A percentile compares a stretch with the other conserved stretches of the same genome.
Evolutionary conservation across 2,329 filamentous ascomycete species (phyloP).

Genomic region (Neofusicoccum cordaticola): DNA sequence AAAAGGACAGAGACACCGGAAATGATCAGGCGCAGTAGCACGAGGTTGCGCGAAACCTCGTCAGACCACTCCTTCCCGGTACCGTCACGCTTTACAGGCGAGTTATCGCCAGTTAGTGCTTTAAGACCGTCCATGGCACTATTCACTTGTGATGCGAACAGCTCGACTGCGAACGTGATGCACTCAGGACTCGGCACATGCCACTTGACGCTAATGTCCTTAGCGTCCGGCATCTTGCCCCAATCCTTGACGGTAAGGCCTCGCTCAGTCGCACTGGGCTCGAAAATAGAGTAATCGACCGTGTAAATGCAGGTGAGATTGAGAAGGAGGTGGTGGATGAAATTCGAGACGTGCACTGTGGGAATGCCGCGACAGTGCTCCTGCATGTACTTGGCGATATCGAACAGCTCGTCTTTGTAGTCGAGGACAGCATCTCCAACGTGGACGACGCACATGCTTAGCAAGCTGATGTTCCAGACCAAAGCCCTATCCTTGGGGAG

Average conservation of each 20-base stretch:
- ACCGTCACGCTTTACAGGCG: conserved; percentile 82
- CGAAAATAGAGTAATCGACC: conserved; percentile 82
- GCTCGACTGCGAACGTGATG: conserved; percentile 80
- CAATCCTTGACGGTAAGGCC: conserved; percentile 78
- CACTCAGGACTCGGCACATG: conserved; percentile 79
- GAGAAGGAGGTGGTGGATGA: conserved; percentile 90
- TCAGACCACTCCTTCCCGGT: conserved; percentile 99
- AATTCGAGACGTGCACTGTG: conserved; percentile 95
- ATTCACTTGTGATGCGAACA: conserved; percentile 81
- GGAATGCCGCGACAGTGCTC: conserved; percentile 90
- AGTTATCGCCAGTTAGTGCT: conserved; percentile 75
- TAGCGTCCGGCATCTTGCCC: conserved; percentile 73
- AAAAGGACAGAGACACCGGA: conserved; percentile 90
- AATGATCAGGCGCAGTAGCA: conserved; percentile 81
- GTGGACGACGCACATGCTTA: conserved; percentile 97
- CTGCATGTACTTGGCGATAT: conserved; percentile 94
- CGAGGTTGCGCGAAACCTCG: conserved; percentile 85
- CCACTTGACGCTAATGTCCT: conserved; percentile 83
- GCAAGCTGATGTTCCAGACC: conserved; percentile 95
- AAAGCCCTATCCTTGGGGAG: conserved; percentile 87
- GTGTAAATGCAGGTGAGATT: conserved; percentile 95
- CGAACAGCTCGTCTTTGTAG: conserved; percentile 84
- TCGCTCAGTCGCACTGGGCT: conserved; percentile 67
- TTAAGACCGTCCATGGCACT: conserved; percentile 72
- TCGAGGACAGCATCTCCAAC: conserved; percentile 86